phyloP scores from a whole-genome alignment of 2,329 filamentous ascomycete genomes.

The Epichloe sp. region DNA sequence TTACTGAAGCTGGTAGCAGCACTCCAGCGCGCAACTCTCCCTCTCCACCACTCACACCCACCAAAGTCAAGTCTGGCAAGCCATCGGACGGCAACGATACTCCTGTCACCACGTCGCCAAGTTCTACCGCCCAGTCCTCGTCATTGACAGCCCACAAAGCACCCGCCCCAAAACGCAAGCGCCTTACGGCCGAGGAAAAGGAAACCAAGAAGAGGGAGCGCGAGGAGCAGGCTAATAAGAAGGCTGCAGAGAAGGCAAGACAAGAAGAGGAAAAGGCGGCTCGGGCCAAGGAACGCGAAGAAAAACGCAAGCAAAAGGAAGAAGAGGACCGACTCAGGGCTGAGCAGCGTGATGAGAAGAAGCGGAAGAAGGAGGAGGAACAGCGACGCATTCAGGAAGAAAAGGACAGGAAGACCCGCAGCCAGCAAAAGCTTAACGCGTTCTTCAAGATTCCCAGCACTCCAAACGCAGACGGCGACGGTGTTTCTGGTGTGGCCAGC shows the following conservation, averaged over 20 bases:
- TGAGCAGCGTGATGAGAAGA: conserved; percentile 32
- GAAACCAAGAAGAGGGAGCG: conserved; percentile 21
- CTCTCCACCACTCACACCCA: conserved; percentile 21
- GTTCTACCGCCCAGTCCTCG: not conserved
- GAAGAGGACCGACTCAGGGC: conserved; percentile 27
- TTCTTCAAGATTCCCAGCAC: conserved; percentile 29
- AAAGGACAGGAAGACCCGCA: conserved; percentile 37
- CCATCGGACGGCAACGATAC: not conserved
- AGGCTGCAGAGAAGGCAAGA: conserved; percentile 17
- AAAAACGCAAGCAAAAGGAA: conserved; percentile 28
- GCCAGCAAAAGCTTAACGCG: conserved; percentile 31
- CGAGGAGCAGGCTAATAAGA: conserved; percentile 17
- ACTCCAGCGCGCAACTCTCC: conserved; percentile 25
- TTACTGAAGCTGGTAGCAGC: conserved; percentile 30
- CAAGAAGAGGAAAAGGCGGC: conserved; percentile 26
- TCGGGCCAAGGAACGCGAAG: conserved; percentile 24
- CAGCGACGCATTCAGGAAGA: conserved; percentile 24
- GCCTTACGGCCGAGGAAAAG: conserved; percentile 24
- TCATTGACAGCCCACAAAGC: conserved; percentile 8
- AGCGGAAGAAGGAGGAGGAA: conserved; percentile 37
- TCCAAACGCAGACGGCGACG: conserved; percentile 26
- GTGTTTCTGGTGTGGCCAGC: conserved; percentile 15
- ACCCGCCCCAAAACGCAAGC: conserved; percentile 28
- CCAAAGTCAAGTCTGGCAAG: conserved; percentile 10
- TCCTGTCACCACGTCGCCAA: conserved; percentile 6